Evolutionary conservation across 768 basidiomycete species (phyloP).

Genomic region (Mycena olivaceomarginata): DNA sequence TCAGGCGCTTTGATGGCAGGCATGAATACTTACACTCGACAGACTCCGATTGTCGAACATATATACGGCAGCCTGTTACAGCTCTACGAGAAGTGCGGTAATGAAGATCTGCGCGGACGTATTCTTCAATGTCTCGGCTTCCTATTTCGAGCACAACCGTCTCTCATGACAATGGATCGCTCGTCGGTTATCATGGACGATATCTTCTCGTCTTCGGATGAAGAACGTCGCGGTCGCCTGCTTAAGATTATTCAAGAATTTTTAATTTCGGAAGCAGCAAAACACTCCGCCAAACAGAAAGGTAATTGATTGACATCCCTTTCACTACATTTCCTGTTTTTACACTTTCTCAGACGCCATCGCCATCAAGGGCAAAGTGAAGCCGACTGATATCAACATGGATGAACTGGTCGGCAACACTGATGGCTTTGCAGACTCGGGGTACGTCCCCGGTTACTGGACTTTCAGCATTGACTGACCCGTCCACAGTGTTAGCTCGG

Average conservation of each 20-base stretch:
- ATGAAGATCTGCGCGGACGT: conserved; percentile 77
- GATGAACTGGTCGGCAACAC: conserved; percentile 96
- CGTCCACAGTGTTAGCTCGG: conserved; percentile 88
- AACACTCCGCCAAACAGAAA: conserved; percentile 84
- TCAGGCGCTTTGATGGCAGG: not conserved
- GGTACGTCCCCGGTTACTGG: conserved; percentile 70
- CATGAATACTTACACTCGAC: conserved; percentile 16
- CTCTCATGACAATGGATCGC: conserved; percentile 88
- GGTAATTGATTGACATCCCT: conserved; percentile 56
- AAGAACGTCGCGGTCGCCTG: conserved; percentile 83
- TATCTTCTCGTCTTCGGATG: conserved; percentile 85
- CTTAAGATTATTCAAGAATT: conserved; percentile 96
- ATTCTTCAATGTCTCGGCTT: conserved; percentile 93
- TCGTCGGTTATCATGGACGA: conserved; percentile 93
- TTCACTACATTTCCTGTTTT: not conserved
- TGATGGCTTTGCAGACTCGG: conserved; percentile 96
- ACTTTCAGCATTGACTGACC: not conserved
- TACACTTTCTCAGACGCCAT: conserved; percentile 51
- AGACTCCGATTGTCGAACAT: conserved; percentile 89
- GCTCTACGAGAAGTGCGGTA: conserved; percentile 81
- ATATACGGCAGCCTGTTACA: conserved; percentile 84
- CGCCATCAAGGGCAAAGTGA: conserved; percentile 64
- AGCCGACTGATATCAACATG: conserved; percentile 83
- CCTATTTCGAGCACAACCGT: conserved; percentile 94
- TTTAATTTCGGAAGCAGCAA: conserved; percentile 87